Conservation (phyloP, 164 flowering plant species). For the Buxus sempervirens region DNA sequence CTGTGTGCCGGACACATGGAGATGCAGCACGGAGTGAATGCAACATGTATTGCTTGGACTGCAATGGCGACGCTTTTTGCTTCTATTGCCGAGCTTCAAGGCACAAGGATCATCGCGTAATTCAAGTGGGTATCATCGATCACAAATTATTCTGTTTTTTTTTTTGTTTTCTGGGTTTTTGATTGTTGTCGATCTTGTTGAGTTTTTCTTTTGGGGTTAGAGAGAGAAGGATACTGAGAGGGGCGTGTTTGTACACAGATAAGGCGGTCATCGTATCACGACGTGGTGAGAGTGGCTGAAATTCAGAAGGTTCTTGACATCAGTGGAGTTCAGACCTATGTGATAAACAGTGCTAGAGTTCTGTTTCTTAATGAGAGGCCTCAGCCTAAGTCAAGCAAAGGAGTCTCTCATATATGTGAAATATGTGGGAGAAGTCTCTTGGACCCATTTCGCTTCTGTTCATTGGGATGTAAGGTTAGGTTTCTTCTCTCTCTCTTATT, state of each 20-base stretch:
- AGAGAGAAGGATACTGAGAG: not conserved
- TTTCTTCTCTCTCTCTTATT: not conserved
- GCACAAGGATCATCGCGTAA: constrained; percentile 79
- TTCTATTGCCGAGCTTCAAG: constrained; percentile 70
- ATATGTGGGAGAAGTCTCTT: constrained; percentile 76
- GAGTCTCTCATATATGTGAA: constrained; percentile 71
- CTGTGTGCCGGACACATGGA: constrained; percentile 61
- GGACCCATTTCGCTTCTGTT: constrained; percentile 84
- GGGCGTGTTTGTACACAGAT: constrained; percentile 43
- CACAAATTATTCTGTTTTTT: not conserved
- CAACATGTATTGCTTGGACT: constrained; percentile 86
- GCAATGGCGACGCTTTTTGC: constrained; percentile 69
- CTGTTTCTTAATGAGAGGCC: constrained; percentile 89
- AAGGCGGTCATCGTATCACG: constrained; percentile 94
- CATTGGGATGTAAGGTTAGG: constrained; percentile 89
- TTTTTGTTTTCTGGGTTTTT: not conserved
- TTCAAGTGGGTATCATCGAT: constrained; percentile 50
- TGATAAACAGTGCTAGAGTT: constrained; percentile 92
- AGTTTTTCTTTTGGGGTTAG: not conserved
- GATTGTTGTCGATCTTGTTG: not conserved
- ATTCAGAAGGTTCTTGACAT: constrained; percentile 72
- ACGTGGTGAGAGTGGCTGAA: constrained; percentile 89
- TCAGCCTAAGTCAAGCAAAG: constrained; percentile 71
- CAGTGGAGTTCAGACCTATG: constrained; percentile 88
- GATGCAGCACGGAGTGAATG: constrained; percentile 79